These are phyloP conservation scores for Ogataea ramenticola DNA, from an alignment of 805 yeast species.

Conservation along the genomic window DNA sequence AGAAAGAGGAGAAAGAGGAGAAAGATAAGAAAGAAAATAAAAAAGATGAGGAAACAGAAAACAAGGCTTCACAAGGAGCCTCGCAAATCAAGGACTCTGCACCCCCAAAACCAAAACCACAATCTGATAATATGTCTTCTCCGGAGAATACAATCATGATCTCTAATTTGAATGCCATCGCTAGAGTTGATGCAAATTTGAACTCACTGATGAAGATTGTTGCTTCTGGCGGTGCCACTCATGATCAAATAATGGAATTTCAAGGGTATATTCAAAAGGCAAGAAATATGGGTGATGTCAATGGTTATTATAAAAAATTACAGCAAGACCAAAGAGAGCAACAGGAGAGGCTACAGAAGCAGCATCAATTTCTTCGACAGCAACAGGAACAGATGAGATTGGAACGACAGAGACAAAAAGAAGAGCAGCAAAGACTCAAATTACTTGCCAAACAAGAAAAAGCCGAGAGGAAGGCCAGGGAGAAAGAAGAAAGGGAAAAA, in stretches of 20 bases:
- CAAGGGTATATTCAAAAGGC: constrained; percentile 79
- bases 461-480: constrained; percentile 9
- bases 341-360: not conserved
- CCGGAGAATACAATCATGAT: constrained; percentile 77
- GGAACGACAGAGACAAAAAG: constrained; percentile 10
- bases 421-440: constrained; percentile 6
- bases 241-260: constrained; percentile 66
- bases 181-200: constrained; percentile 61
- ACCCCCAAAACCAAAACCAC: constrained; percentile 10
- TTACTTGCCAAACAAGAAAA: constrained; percentile 11
- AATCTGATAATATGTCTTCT: constrained; percentile 28
- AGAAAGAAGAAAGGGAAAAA: constrained; percentile 16
- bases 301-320: constrained; percentile 17
- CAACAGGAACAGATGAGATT: constrained; percentile 4
- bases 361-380: constrained; percentile 1
- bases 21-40: not conserved
- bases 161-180: constrained; percentile 75
- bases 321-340: constrained; percentile 1
- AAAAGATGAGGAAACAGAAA: not conserved
- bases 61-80: not conserved
- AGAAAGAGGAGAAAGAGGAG: not conserved
- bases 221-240: constrained; percentile 73
- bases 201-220: constrained; percentile 75
- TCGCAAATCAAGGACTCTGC: not conserved
- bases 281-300: constrained; percentile 53